Conservation (phyloP, 2,329 filamentous ascomycete genomes). For the Sporothrix curviconia region DNA sequence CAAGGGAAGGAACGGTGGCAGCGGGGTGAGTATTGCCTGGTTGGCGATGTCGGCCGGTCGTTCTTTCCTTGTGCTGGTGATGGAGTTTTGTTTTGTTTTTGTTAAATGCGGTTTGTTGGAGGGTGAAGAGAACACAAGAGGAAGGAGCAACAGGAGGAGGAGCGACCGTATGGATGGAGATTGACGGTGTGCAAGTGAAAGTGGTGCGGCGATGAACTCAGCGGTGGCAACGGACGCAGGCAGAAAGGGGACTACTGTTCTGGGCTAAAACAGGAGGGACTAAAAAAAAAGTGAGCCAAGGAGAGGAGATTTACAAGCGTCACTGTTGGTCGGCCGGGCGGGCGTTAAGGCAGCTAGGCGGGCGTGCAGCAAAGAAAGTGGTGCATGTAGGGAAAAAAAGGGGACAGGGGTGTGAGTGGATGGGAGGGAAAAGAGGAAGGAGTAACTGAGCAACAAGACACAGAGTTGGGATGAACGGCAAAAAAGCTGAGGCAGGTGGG, state of each 20-base stretch:
- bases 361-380: constrained; percentile 8
- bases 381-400: neutral
- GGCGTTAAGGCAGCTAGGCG: constrained; percentile 17
- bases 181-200: neutral
- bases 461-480: neutral
- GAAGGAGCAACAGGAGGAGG: neutral
- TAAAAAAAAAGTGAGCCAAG: neutral
- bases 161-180: neutral
- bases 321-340: constrained; percentile 18
- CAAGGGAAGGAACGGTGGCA: neutral
- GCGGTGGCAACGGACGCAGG: constrained; percentile 16
- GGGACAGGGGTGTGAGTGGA: constrained; percentile 9
- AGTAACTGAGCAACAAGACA: neutral
- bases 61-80: constrained; percentile 5
- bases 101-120: neutral
- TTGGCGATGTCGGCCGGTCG: neutral
- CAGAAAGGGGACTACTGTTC: constrained; percentile 10
- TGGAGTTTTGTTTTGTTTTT: constrained; percentile 7
- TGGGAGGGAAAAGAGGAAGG: neutral
- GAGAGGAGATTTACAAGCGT: constrained; percentile 13
- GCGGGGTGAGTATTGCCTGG: too few relatives aligned
- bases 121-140: neutral
- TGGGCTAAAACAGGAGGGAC: neutral
- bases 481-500: constrained; percentile 12
- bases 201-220: constrained; percentile 11